Conservation (phyloP, 441 rosid species). For the Croton setiger region DNA sequence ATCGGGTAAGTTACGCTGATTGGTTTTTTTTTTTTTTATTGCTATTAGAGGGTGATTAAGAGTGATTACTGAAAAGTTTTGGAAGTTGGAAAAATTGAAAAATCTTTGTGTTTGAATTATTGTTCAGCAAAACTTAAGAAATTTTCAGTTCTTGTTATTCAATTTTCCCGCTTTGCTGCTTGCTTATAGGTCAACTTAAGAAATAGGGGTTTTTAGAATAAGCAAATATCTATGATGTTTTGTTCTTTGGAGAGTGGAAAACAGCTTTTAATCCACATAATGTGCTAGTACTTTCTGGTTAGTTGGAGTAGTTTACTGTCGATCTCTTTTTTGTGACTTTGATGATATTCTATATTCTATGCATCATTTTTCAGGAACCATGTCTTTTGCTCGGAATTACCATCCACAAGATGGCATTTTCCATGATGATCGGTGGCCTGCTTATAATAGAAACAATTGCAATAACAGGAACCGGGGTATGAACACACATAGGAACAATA, state of each 20-base stretch:
- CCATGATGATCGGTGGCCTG: conserved; percentile 32
- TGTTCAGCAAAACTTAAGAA: background rate
- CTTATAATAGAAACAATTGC: conserved; percentile 28
- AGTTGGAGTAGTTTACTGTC: background rate
- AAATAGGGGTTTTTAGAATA: background rate
- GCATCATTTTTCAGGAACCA: conserved; percentile 27
- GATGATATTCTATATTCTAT: background rate
- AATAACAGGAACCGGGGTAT: conserved; percentile 25
- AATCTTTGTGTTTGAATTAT: background rate
- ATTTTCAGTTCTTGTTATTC: no score
- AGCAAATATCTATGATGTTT: background rate
- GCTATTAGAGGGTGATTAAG: background rate
- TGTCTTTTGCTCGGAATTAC: conserved; percentile 48
- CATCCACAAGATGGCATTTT: conserved; percentile 40
- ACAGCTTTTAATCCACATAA: background rate
- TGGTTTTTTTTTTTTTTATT: background rate
- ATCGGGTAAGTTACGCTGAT: background rate
- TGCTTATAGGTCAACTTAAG: background rate
- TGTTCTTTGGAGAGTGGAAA: background rate
- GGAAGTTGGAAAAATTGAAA: background rate
- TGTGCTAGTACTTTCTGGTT: background rate
- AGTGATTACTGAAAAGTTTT: background rate
- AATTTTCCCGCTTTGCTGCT: background rate
- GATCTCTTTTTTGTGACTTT: background rate
- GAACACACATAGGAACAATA: conserved; percentile 25